Base-by-base conservation (phyloP, 208 protist species). In the Tritrichomonas musculus region DNA sequence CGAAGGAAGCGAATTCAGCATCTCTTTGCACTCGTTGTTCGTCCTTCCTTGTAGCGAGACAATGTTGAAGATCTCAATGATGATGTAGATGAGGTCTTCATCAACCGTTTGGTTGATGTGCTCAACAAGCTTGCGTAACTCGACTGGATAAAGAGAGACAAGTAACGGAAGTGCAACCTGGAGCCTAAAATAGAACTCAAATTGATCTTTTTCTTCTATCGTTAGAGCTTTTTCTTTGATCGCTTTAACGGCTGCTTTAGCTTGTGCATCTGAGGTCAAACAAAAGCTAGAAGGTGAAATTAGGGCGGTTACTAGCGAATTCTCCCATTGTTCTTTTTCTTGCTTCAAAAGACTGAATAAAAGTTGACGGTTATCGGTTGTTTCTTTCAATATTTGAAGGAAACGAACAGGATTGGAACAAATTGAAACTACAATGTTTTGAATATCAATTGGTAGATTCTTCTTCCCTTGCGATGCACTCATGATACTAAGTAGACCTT, bases 391-490 rank as follows among this genome's bases (percentile, higher is more conserved):
- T 57, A 88, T 30, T 60, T 88, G 41, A 44, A 88, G 27, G 4
- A 88, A 60, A 33, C 77, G 4, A 17, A 88, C 77, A 39, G 77
- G 77, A 36, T 88, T 88, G 5, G 77, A 88, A 17, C 77, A 88
- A 39, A 88, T 88, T 8, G 77, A 41, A 50, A 88, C 47, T 17
- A 88, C 41, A 39, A 88, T 88, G 30, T 88, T 88, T 33, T 47
- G 39, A 17, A 88, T 88, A 39, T 88, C 77, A 39, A 33, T 44
- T 39, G 47, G 41, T 55, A 88, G 30, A 50, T 57, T 88, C 17
- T 47, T 25, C 30, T 88, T 88, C 14, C 47, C 41, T 88, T 88
- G 47, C n/a, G 33, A 57, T 36, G 33, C 17, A 14, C 33, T n/a
- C 47, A 88, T 60, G n/a, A 88, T 53, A 4, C 27, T 47, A 0